Percentiles rank a stretch among this genome's conserved stretches.
Conservation (phyloP, 495 filamentous ascomycete species). For the Alectoria sarmentosa region DNA sequence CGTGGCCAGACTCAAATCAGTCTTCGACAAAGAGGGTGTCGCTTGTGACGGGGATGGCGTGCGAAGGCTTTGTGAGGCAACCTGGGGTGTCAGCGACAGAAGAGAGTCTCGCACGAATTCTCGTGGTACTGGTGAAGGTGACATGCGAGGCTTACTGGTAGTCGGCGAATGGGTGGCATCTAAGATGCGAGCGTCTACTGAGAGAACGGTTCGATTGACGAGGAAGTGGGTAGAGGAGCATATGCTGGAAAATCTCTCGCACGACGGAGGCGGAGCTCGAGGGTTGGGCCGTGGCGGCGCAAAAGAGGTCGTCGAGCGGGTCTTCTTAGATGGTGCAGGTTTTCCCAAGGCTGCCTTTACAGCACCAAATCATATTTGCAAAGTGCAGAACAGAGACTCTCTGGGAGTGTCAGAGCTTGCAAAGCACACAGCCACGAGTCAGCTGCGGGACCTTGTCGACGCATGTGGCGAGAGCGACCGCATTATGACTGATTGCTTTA, state of each 20-base stretch:
- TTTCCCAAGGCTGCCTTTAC: conserved; percentile 53
- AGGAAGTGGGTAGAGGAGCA: conserved; percentile 77
- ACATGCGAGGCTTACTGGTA: conserved; percentile 88
- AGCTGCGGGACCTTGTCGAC: conserved; percentile 83
- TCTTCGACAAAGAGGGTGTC: conserved; percentile 83
- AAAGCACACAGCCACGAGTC: conserved; percentile 70
- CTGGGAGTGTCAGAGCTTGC: conserved; percentile 62
- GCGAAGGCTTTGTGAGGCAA: conserved; percentile 80
- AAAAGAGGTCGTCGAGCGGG: conserved; percentile 74
- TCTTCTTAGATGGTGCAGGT: conserved; percentile 82
- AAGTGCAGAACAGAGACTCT: conserved; percentile 29
- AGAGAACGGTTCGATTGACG: conserved; percentile 49
- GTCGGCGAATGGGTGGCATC: conserved; percentile 91
- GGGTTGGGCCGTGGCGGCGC: conserved; percentile 70
- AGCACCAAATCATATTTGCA: conserved; percentile 34
- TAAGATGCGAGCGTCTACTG: conserved; percentile 53
- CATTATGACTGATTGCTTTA: conserved; percentile 76
- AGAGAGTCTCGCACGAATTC: conserved; percentile 46
- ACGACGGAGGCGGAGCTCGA: conserved; percentile 70
- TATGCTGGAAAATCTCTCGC: conserved; percentile 58
- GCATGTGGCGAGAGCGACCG: conserved; percentile 82
- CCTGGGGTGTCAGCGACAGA: conserved; percentile 75
- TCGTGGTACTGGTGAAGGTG: conserved; percentile 67
- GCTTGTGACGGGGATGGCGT: conserved; percentile 80
- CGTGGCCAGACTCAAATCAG: conserved; percentile 67